Percentiles rank a stretch among this genome's conserved stretches.
Evolutionary conservation across 2,329 filamentous ascomycete species (phyloP).

Genomic region (Metarhizium humberi): DNA sequence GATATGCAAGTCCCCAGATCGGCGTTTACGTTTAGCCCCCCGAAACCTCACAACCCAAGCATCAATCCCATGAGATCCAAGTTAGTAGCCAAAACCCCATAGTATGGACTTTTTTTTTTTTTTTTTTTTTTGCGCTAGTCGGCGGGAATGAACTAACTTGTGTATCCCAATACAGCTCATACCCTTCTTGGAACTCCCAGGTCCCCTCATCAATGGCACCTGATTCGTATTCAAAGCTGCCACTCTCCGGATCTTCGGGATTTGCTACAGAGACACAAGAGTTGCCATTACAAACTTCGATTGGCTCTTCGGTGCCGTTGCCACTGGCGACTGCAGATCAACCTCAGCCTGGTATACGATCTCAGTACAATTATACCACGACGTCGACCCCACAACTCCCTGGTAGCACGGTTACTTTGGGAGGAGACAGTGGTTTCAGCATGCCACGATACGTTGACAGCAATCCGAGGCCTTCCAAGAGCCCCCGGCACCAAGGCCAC

Average conservation of each 20-base stretch:
- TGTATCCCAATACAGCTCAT: constrained; percentile 49
- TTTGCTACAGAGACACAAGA: constrained; percentile 45
- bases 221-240: constrained; percentile 45
- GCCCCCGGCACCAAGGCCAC: constrained; percentile 44
- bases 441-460: constrained; percentile 48
- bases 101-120: background rate
- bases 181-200: constrained; percentile 47
- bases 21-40: constrained; percentile 48
- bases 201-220: constrained; percentile 39
- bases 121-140: background rate
- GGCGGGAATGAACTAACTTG: constrained; percentile 1
- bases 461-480: constrained; percentile 46
- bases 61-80: constrained; percentile 47
- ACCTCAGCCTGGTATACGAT: constrained; percentile 36
- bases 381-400: constrained; percentile 42
- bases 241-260: constrained; percentile 36
- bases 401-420: constrained; percentile 25
- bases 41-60: constrained; percentile 44
- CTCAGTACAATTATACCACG: constrained; percentile 46
- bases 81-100: constrained; percentile 30
- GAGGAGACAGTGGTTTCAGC: constrained; percentile 36
- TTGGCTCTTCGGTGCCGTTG: constrained; percentile 42
- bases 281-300: constrained; percentile 41
- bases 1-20: constrained; percentile 48
- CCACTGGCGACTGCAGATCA: constrained; percentile 40